phyloP scores from a whole-genome alignment of 768 basidiomycete species.

The Agaricus subrufescens region DNA sequence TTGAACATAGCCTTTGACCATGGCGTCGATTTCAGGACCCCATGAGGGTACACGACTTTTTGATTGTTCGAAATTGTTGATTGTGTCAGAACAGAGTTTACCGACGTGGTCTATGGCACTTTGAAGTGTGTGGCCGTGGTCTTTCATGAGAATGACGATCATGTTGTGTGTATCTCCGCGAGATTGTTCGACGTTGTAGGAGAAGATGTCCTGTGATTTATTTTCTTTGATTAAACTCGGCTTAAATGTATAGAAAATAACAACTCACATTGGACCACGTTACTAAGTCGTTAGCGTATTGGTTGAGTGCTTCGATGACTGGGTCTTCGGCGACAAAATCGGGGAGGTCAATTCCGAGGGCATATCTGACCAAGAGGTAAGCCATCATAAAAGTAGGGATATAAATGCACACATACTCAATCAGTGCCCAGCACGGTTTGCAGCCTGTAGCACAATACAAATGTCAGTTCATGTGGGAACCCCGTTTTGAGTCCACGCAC shows the following conservation, averaged over 20 bases:
- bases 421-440: slow-evolving; percentile 72
- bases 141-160: slow-evolving; percentile 63
- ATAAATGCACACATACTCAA: slow-evolving; percentile 46
- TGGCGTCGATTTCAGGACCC: slow-evolving; percentile 53
- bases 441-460: slow-evolving; percentile 33
- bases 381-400: neutral
- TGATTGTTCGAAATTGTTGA: slow-evolving; percentile 47
- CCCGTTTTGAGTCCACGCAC: slow-evolving; percentile 21
- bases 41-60: slow-evolving; percentile 52
- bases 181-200: slow-evolving; percentile 72
- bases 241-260: too few relatives aligned
- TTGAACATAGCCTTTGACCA: slow-evolving; percentile 52
- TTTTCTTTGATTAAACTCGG: neutral
- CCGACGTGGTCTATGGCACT: slow-evolving; percentile 63
- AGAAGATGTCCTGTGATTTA: slow-evolving; percentile 58
- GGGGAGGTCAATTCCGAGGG: slow-evolving; percentile 63
- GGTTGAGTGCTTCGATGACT: slow-evolving; percentile 52
- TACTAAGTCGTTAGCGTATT: slow-evolving; percentile 74
- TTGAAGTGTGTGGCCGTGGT: slow-evolving; percentile 54
- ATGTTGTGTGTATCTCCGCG: slow-evolving; percentile 69
- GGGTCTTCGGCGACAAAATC: slow-evolving; percentile 68
- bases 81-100: slow-evolving; percentile 50
- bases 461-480: neutral
- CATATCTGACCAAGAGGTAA: slow-evolving; percentile 36
- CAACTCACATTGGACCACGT: slow-evolving; percentile 76